Base-by-base conservation (phyloP, 179 eudicot species). In the Carnegiea gigantea region DNA sequence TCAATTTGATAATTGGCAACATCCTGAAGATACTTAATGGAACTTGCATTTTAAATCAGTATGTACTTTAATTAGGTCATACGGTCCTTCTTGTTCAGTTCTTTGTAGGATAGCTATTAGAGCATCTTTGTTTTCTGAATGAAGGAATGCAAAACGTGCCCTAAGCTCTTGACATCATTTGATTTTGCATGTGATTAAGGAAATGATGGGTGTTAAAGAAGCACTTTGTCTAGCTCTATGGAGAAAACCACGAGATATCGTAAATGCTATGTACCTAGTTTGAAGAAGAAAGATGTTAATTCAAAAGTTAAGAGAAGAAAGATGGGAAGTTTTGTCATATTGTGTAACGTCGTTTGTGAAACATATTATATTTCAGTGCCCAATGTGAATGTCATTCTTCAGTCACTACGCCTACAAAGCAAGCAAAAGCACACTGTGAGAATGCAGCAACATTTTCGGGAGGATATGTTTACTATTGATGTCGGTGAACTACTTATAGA, bases 1-100 rank as follows among this genome's bases (percentile, higher is more conserved):
- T 78, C 62, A 78, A 78, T 3, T 21, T 6, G 51, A 60, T 2
- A 78, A 20, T 26, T 65, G 46, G 26, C 80, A 78, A 44, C 33
- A 73, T 51, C 73, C 73, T 2, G 60, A 23, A 4, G 73, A 78
- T 67, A 76, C 67, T 51, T 17, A 64, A 14, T 26, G 78, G 46
- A 54, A 46, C 8, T 53, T 44, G 6, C 67, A 53, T 54, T 76
- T 76, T 9, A 76, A 9, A 18, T 53, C 78, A 53, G 53, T 76
- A 4, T 76, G 30, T 1, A 76, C 46, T 9, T 43, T 48, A 1
- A 54, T 54, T 54, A 4, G 60, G 14, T 15, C 15, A 14, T 54
- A 17, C 73, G 51, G 24, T n/a, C 60, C 60, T 2, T 51, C 78
- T n/a, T 36, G 28, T 33, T 75, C 21, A 11, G 40, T 75, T 51